Percentiles rank a stretch among this genome's conserved stretches.
Conservation (phyloP, 768 basidiomycete species). For the Lactarius akahatsu region DNA sequence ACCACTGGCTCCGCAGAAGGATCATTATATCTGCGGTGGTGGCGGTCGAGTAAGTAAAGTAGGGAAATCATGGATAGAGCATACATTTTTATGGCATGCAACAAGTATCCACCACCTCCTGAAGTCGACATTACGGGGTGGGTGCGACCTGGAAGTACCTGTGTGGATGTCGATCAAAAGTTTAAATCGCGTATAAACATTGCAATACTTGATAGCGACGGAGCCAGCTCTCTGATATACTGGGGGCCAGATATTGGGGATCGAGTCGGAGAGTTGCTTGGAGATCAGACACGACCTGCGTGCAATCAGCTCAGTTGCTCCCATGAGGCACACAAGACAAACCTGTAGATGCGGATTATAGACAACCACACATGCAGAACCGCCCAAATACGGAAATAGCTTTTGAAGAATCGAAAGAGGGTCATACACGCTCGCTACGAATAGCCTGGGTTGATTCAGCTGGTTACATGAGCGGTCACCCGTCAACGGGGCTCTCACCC, state of each 20-base stretch:
- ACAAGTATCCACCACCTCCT: conserved; percentile 84
- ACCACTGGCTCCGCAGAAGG: conserved; percentile 56
- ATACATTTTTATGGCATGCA: conserved; percentile 86
- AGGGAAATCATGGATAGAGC: conserved; percentile 22
- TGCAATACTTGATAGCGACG: conserved; percentile 79
- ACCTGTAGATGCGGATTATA: conserved; percentile 84
- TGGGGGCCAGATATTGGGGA: conserved; percentile 72
- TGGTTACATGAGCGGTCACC: background rate
- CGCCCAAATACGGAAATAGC: conserved; percentile 73
- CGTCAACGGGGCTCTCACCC: conserved; percentile 51
- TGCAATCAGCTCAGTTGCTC: background rate
- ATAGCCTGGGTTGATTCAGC: conserved; percentile 47
- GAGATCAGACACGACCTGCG: conserved; percentile 71
- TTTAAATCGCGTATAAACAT: background rate
- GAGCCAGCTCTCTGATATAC: conserved; percentile 82
- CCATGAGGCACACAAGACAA: conserved; percentile 20
- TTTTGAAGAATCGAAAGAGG: conserved; percentile 75
- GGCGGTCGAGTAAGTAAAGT: background rate
- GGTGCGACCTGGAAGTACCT: conserved; percentile 91
- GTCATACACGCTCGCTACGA: conserved; percentile 84
- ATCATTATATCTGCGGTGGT: conserved; percentile 50
- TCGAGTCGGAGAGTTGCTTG: conserved; percentile 66
- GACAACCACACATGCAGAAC: conserved; percentile 83
- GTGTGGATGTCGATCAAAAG: background rate
- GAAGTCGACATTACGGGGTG: conserved; percentile 94